Evolutionary conservation across 2,329 filamentous ascomycete species (phyloP), one percentile per base, ranked within the genome.

Genomic region (Fusarium newnesense): DNA sequence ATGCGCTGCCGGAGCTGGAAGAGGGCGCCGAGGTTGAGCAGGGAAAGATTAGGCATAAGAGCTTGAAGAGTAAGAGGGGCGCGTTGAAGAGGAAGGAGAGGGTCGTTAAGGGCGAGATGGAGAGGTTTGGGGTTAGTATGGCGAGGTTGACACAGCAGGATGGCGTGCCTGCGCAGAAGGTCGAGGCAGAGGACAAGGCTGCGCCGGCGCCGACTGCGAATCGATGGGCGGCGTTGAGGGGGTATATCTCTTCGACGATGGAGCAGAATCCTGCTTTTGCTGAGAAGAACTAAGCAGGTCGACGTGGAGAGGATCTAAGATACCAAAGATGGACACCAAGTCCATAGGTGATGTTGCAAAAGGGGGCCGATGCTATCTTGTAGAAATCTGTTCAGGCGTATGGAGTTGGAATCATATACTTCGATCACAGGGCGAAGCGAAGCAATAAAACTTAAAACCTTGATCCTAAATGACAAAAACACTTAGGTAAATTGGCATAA

Each of bases 191-290:
- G 24, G 64, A 69, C n/a, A 47, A 69, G 36, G 68, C 69, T 58
- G 66, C 72, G 15, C 59, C 75, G 9, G 76, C 81, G 12, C 80
- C 83, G 16, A 90, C 87, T 21, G 84, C 88, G 15, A 90, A 87
- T 77, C 86, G 93, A 62, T 98, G 94, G 93, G 93, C 93, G 36
- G 94, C 94, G 21, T 81, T 98, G 81, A 90, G 95, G 76, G 91
- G 87, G 15, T 97, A 96, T 79, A 97, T 98, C 58, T 92, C 93
- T 4, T 88, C 91, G 46, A 98, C 94, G 2, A 94, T 97, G 91
- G 94, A 97, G 83, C 93, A 94, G 82, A 96, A 96, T 76, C 90
- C 92, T 19, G 93, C 92, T 7, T 97, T 97, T 76, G 65, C 69
- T 26, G 74, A 64, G 26, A 79, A 81, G 62, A 72, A 67, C 11